Evolutionary conservation across 23 red algal genomes (phyloP).

Genomic region (Agarophyton chilense): DNA sequence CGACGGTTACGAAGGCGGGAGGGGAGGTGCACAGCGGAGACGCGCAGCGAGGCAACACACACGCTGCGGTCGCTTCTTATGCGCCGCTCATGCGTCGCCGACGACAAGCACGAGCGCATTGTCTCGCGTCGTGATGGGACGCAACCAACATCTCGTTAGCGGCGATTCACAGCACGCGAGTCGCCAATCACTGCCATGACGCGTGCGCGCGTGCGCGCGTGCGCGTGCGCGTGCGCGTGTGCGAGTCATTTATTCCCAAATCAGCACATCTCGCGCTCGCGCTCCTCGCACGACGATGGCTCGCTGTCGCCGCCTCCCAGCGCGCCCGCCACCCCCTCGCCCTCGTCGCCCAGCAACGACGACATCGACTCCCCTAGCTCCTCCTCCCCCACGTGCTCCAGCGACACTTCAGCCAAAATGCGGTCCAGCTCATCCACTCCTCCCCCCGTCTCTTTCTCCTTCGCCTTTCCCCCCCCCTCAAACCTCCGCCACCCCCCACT

Average conservation of each 20-base stretch:
- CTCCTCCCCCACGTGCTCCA: not conserved
- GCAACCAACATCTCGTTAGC: not conserved
- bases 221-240: too few relatives aligned
- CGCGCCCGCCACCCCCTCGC: not conserved
- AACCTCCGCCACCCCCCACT: not conserved
- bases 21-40: not conserved
- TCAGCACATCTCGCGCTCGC: not conserved
- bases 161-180: too few relatives aligned
- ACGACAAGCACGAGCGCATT: not conserved
- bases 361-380: not conserved
- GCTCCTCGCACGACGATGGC: not conserved
- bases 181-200: too few relatives aligned
- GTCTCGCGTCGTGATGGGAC: not conserved
- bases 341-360: not conserved
- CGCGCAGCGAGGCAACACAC: too few relatives aligned
- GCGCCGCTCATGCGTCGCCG: too few relatives aligned
- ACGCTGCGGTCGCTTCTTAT: not conserved
- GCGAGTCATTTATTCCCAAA: not conserved
- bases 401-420: constrained; percentile 10
- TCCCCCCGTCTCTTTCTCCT: not conserved
- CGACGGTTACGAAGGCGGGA: not conserved
- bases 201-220: too few relatives aligned
- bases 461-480: not conserved
- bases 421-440: constrained; percentile 3
- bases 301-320: not conserved